phyloP scores from a whole-genome alignment of 495 filamentous ascomycete species.

The Rhizodiscina lignyota region DNA sequence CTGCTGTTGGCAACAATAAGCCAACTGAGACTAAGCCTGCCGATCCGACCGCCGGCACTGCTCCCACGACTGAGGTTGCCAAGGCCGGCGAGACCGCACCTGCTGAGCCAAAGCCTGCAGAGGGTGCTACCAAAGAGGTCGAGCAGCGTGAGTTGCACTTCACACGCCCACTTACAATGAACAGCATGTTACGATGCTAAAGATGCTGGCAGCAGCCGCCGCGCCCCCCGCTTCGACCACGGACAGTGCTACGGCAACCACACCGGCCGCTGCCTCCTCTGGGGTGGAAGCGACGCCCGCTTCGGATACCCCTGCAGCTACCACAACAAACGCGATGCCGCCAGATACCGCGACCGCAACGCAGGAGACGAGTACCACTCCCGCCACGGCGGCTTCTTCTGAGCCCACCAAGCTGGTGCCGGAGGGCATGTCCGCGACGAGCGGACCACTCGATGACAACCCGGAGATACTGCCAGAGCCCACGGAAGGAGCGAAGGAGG shows the following conservation, averaged over 20 bases:
- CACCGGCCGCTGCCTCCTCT: background rate
- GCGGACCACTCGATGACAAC: constrained; percentile 3
- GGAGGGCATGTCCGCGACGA: constrained; percentile 1
- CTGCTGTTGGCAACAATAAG: constrained; percentile 2
- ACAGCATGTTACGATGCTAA: background rate
- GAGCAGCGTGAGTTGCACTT: background rate
- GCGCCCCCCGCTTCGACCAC: constrained; percentile 7
- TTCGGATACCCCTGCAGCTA: background rate
- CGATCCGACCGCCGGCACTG: constrained; percentile 7
- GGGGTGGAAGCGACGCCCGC: constrained; percentile 2
- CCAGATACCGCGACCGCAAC: background rate
- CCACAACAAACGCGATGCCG: background rate
- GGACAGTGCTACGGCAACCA: background rate
- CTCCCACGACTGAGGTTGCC: constrained; percentile 4
- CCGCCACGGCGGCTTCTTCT: background rate
- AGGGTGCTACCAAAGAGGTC: background rate
- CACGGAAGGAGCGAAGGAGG: background rate
- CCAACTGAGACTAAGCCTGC: constrained; percentile 11
- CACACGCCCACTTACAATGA: too few relatives aligned
- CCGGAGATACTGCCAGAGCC: background rate
- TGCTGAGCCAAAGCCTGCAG: background rate
- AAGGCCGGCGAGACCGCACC: background rate
- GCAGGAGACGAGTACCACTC: constrained; percentile 4
- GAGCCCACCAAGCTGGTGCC: background rate
- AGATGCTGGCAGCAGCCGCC: constrained; percentile 1